A percentile compares a stretch with the other conserved stretches of the same genome.
These are phyloP conservation scores for Termitomyces sp. DNA, from an alignment of 768 basidiomycete species.

Conservation along the genomic window DNA sequence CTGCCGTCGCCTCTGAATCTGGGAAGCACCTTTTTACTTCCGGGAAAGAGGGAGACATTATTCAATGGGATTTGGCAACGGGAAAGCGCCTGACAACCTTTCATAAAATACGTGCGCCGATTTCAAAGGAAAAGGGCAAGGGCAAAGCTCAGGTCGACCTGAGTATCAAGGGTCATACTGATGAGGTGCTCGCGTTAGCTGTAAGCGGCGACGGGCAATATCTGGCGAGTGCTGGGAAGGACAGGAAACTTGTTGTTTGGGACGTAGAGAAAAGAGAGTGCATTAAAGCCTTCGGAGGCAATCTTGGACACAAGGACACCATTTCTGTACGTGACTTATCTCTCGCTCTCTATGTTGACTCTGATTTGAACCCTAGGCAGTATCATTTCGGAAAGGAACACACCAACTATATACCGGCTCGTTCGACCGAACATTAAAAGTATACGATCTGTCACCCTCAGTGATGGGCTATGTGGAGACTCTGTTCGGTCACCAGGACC, in stretches of 20 bases:
- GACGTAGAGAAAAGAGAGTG: slow-evolving; percentile 69
- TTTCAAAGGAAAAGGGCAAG: slow-evolving; percentile 45
- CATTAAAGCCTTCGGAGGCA: slow-evolving; percentile 78
- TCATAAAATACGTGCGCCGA: slow-evolving; percentile 48
- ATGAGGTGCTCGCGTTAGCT: slow-evolving; percentile 80
- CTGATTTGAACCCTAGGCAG: slow-evolving; percentile 32
- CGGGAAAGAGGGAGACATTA: slow-evolving; percentile 87
- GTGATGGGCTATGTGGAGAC: slow-evolving; percentile 95
- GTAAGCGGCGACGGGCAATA: slow-evolving; percentile 81
- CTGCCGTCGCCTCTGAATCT: slow-evolving; percentile 71
- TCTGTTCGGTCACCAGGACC: slow-evolving; percentile 94
- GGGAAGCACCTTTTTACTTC: slow-evolving; percentile 77
- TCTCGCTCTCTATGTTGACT: not conserved
- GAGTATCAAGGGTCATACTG: slow-evolving; percentile 70
- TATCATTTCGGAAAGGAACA: slow-evolving; percentile 75
- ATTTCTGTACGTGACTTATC: slow-evolving; percentile 24
- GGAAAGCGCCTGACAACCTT: slow-evolving; percentile 56
- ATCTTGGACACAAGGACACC: slow-evolving; percentile 52
- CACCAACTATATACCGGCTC: slow-evolving; percentile 72
- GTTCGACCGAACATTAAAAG: slow-evolving; percentile 84
- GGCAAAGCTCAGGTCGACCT: slow-evolving; percentile 31
- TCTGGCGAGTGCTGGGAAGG: slow-evolving; percentile 83
- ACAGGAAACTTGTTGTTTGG: slow-evolving; percentile 83
- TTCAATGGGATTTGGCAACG: slow-evolving; percentile 73
- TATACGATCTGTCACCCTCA: slow-evolving; percentile 65